Conservation (phyloP, 73 alveolate species). For the Symbiodinium pilosum region DNA sequence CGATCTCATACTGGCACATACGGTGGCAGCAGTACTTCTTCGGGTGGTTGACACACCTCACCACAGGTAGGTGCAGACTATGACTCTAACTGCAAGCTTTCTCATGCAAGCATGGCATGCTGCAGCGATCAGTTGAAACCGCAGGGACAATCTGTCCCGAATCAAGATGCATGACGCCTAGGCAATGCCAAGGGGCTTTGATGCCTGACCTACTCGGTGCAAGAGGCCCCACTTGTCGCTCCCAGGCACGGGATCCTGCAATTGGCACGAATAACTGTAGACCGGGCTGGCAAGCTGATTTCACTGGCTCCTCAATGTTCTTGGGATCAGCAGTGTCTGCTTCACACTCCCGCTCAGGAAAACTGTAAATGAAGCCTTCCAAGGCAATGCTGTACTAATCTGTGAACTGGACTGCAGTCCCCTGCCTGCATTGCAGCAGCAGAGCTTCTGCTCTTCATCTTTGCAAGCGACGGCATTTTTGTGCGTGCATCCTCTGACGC, state of each 20-base stretch:
- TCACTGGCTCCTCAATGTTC: constrained; percentile 12
- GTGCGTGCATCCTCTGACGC: constrained; percentile 31
- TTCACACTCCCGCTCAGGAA: constrained; percentile 19
- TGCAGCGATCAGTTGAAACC: no score
- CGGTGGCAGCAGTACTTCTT: constrained; percentile 66
- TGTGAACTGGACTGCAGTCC: neutral
- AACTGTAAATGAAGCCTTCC: constrained; percentile 49
- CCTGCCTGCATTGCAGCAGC: constrained; percentile 58
- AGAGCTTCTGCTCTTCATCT: constrained; percentile 17
- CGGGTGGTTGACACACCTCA: constrained; percentile 32
- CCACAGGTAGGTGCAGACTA: no score
- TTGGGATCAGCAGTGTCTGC: constrained; percentile 1
- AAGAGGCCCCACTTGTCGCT: constrained; percentile 50
- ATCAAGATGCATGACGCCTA: no score
- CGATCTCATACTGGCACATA: constrained; percentile 66
- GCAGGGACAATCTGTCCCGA: no score
- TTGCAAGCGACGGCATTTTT: constrained; percentile 35
- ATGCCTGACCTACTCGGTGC: constrained; percentile 28
- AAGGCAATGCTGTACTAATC: neutral
- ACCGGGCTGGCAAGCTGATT: no score
- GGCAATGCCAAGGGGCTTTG: no score
- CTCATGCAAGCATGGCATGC: no score
- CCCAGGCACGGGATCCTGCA: constrained; percentile 54
- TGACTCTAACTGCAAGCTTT: no score
- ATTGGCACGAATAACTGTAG: neutral